Evolutionary conservation across 2,329 filamentous ascomycete genomes (phyloP).

Genomic region (Raffaelea ambrosiae): DNA sequence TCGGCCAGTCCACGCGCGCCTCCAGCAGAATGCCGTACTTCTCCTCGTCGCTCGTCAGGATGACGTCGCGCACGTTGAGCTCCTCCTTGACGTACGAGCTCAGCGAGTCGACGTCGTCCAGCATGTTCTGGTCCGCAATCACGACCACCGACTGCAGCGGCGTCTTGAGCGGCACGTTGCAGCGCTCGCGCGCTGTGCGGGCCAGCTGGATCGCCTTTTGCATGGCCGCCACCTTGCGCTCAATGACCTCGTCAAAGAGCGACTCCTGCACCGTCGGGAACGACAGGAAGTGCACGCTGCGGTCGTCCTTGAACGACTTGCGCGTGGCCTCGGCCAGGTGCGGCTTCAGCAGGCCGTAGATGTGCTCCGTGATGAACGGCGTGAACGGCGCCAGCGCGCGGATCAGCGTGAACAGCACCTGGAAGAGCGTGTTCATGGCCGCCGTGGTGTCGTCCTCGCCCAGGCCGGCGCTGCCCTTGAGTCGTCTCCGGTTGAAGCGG

Average conservation of each 20-base stretch:
- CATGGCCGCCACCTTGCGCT: constrained; percentile 83
- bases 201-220: constrained; percentile 91
- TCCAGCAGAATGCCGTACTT: constrained; percentile 91
- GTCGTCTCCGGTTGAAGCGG: constrained; percentile 79
- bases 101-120: constrained; percentile 78
- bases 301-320: constrained; percentile 55
- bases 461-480: constrained; percentile 82
- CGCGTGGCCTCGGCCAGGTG: constrained; percentile 66
- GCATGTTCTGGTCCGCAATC: constrained; percentile 75
- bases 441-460: constrained; percentile 79
- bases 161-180: constrained; percentile 78
- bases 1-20: constrained; percentile 85
- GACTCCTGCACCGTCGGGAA: constrained; percentile 86
- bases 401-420: constrained; percentile 83
- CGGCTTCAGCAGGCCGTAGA: constrained; percentile 75
- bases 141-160: constrained; percentile 85
- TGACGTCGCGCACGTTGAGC: constrained; percentile 78
- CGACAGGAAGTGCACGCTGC: constrained; percentile 85
- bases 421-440: constrained; percentile 88
- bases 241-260: constrained; percentile 77
- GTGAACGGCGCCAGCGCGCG: constrained; percentile 88
- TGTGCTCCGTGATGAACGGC: constrained; percentile 90
- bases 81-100: constrained; percentile 88
- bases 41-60: constrained; percentile 78
- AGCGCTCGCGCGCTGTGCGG: constrained; percentile 76